phyloP scores from a whole-genome alignment of 371 early-diverging fungal genomes.

The Coemansia sp. region DNA sequence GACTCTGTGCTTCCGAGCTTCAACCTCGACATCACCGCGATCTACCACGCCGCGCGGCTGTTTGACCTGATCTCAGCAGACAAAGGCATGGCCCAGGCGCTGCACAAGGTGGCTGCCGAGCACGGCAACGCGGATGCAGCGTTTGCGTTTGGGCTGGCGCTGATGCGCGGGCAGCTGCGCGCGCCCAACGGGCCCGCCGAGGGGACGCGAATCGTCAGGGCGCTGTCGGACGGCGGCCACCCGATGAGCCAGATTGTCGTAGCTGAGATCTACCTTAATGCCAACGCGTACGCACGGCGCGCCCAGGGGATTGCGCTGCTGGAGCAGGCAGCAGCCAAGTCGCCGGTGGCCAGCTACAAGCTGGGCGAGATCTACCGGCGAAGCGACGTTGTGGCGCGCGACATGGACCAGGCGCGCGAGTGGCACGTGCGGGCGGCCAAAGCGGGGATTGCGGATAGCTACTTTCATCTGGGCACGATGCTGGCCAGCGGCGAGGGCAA shows the following conservation, averaged over 20 bases:
- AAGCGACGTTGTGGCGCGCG: slow-evolving; percentile 1
- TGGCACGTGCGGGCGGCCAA: slow-evolving; percentile 31
- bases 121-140: slow-evolving; percentile 41
- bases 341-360: not conserved
- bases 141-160: slow-evolving; percentile 21
- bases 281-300: not conserved
- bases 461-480: slow-evolving; percentile 42
- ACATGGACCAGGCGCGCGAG: slow-evolving; percentile 10
- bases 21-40: no score
- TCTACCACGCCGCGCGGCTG: no score
- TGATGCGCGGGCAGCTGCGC: slow-evolving; percentile 8
- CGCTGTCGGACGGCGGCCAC: slow-evolving; percentile 25
- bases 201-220: slow-evolving; percentile 17
- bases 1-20: no score
- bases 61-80: slow-evolving; percentile 1
- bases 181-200: slow-evolving; percentile 3
- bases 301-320: slow-evolving; percentile 7
- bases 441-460: slow-evolving; percentile 16
- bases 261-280: not conserved
- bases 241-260: slow-evolving; percentile 19
- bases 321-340: slow-evolving; percentile 8
- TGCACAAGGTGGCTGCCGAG: slow-evolving; percentile 47
- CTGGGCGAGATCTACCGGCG: slow-evolving; percentile 24
- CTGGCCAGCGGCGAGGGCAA: slow-evolving; percentile 21
- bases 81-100: slow-evolving; percentile 28